A percentile compares a stretch with the other conserved stretches of the same genome.
phyloP scores from a whole-genome alignment of 495 filamentous ascomycete species.

The Beverwykella pulmonaria region DNA sequence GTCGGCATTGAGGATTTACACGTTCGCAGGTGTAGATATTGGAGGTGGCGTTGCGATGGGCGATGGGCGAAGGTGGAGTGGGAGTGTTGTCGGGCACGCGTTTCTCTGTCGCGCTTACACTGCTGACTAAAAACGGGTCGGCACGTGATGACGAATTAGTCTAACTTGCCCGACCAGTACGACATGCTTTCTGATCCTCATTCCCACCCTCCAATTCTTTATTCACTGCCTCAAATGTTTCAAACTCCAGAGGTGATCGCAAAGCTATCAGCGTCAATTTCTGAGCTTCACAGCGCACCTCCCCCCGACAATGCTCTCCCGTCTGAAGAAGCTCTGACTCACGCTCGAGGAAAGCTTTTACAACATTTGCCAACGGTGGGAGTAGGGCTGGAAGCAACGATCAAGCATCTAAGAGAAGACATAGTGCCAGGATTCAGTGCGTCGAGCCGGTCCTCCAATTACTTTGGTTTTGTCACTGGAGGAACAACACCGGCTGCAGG shows the following conservation, averaged over 20 bases:
- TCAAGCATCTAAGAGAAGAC: slow-evolving; percentile 58
- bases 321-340: slow-evolving; percentile 20
- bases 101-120: slow-evolving; percentile 23
- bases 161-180: not conserved
- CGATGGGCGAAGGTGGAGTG: not conserved
- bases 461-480: slow-evolving; percentile 90
- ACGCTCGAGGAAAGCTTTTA: slow-evolving; percentile 34
- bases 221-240: slow-evolving; percentile 12
- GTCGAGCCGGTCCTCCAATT: slow-evolving; percentile 63
- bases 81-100: slow-evolving; percentile 13
- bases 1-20: slow-evolving; percentile 18
- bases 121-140: slow-evolving; percentile 17
- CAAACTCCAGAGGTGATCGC: slow-evolving; percentile 8
- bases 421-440: slow-evolving; percentile 69
- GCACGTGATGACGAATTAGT: slow-evolving; percentile 19
- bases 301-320: slow-evolving; percentile 30
- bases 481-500: slow-evolving; percentile 77
- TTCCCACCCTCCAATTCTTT: not conserved
- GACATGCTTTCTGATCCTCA: not conserved
- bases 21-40: not conserved
- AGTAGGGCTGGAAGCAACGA: slow-evolving; percentile 50
- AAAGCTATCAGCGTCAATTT: slow-evolving; percentile 21
- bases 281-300: slow-evolving; percentile 13
- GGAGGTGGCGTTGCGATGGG: slow-evolving; percentile 1
- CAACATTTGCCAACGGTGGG: slow-evolving; percentile 49